Evolutionary conservation across 2,329 filamentous ascomycete species (phyloP).

Genomic region (Colletotrichum eleusines): DNA sequence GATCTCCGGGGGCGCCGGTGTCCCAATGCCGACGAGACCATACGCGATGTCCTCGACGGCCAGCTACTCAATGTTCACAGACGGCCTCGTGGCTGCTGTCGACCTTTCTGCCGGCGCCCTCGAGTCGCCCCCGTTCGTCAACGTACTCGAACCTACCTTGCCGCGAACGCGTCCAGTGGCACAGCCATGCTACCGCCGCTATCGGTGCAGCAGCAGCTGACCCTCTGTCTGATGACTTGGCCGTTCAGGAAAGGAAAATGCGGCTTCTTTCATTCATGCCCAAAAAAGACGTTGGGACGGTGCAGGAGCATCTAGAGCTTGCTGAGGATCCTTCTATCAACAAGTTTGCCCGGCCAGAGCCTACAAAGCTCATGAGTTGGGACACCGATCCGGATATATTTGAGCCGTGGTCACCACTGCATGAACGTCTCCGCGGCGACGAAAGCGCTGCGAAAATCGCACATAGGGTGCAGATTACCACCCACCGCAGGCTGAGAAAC

Average conservation of each 20-base stretch:
- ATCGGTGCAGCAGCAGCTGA: conserved; percentile 39
- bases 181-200: conserved; percentile 40
- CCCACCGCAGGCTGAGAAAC: no score
- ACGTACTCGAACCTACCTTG: conserved; percentile 17
- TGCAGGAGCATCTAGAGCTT: conserved; percentile 66
- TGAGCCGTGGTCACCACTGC: conserved; percentile 57
- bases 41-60: conserved; percentile 9
- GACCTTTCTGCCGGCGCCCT: conserved; percentile 52
- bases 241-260: conserved; percentile 45
- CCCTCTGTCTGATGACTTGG: conserved; percentile 38
- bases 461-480: no score
- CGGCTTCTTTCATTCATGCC: conserved; percentile 67
- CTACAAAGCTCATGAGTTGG: conserved; percentile 62
- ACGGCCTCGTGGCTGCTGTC: conserved; percentile 57
- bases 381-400: conserved; percentile 65
- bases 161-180: conserved; percentile 24
- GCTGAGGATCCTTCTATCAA: conserved; percentile 67
- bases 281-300: conserved; percentile 60
- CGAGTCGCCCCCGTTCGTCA: conserved; percentile 43
- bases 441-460: conserved; percentile 50
- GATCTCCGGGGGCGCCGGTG: conserved; percentile 33
- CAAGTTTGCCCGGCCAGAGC: conserved; percentile 65
- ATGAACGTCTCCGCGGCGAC: conserved; percentile 54
- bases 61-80: conserved; percentile 46
- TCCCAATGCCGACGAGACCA: conserved; percentile 13